phyloP scores from a whole-genome alignment of 371 early-diverging fungal species.

The Mortierella polycephala region DNA sequence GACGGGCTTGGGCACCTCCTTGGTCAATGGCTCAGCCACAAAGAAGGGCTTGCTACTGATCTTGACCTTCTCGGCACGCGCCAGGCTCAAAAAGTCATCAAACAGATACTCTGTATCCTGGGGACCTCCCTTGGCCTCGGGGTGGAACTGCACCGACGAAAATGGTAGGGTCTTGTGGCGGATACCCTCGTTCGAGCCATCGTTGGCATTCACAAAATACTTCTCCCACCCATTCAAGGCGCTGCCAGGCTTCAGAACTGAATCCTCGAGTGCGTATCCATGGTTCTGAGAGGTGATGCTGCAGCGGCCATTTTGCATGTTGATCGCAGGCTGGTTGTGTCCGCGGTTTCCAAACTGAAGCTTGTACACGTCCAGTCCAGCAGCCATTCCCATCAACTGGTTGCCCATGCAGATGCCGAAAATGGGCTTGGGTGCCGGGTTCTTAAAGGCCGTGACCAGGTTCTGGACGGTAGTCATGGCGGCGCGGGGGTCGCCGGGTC shows the following conservation, averaged over 20 bases:
- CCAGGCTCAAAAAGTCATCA: slow-evolving; percentile 71
- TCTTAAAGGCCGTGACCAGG: slow-evolving; percentile 70
- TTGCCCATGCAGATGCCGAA: slow-evolving; percentile 99
- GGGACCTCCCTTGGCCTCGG: slow-evolving; percentile 96
- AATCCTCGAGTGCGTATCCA: slow-evolving; percentile 89
- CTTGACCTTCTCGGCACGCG: slow-evolving; percentile 58
- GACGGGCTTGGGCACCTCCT: slow-evolving; percentile 27
- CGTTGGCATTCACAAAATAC: slow-evolving; percentile 94
- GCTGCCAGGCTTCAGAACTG: slow-evolving; percentile 59
- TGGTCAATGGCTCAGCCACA: slow-evolving; percentile 30
- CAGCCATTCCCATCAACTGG: slow-evolving; percentile 90
- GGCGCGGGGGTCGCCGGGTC: slow-evolving; percentile 89
- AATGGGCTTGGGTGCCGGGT: slow-evolving; percentile 80
- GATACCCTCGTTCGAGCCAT: slow-evolving; percentile 95
- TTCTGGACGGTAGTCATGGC: slow-evolving; percentile 75
- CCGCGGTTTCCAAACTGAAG: slow-evolving; percentile 96
- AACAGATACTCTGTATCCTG: slow-evolving; percentile 91
- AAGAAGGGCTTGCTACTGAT: slow-evolving; percentile 37
- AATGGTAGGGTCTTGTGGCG: slow-evolving; percentile 78
- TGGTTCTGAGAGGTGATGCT: slow-evolving; percentile 97
- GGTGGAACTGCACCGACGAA: slow-evolving; percentile 95
- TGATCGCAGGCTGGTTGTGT: slow-evolving; percentile 94
- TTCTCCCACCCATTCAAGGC: slow-evolving; percentile 72
- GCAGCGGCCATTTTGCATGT: slow-evolving; percentile 78
- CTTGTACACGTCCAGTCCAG: slow-evolving; percentile 88